Percentiles rank a stretch among this genome's conserved stretches.
phyloP scores from a whole-genome alignment of 2,329 filamentous ascomycete genomes.

The Septoria linicola region DNA sequence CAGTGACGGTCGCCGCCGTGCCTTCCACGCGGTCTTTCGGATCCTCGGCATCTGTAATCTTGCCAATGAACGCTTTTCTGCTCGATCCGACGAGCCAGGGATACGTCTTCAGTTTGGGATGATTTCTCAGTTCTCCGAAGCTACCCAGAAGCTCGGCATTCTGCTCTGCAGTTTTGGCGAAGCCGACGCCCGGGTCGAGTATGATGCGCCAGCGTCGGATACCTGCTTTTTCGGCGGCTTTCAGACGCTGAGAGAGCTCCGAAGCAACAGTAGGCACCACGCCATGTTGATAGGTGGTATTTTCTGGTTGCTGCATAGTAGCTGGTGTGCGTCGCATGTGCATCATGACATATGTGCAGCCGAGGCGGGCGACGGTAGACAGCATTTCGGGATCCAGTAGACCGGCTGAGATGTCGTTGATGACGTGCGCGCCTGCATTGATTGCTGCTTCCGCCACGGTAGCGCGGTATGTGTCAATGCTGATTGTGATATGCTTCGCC shows the following conservation, averaged over 20 bases:
- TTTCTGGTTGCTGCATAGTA: constrained; percentile 69
- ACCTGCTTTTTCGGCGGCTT: constrained; percentile 75
- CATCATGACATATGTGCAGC: constrained; percentile 81
- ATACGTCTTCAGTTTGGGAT: constrained; percentile 59
- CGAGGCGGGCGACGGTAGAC: constrained; percentile 70
- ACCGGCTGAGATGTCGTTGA: constrained; percentile 93
- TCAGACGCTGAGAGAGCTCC: constrained; percentile 70
- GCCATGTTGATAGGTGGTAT: constrained; percentile 62
- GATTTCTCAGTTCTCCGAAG: constrained; percentile 61
- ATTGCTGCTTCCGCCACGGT: constrained; percentile 75
- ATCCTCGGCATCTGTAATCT: constrained; percentile 71
- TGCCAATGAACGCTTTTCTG: constrained; percentile 85
- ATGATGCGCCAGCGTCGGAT: constrained; percentile 91
- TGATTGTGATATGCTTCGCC: constrained; percentile 66
- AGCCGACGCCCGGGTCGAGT: constrained; percentile 89
- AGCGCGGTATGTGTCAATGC: constrained; percentile 90
- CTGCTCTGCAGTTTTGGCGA: constrained; percentile 79
- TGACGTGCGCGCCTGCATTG: constrained; percentile 77
- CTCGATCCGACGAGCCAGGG: constrained; percentile 90
- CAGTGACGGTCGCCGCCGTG: constrained; percentile 83
- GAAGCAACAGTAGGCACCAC: constrained; percentile 63
- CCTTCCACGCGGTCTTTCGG: constrained; percentile 74
- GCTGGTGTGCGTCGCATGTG: constrained; percentile 87
- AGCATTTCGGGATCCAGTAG: constrained; percentile 79
- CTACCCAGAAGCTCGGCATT: constrained; percentile 76